Evolutionary conservation across 164 flowering plant genomes (phyloP), one percentile per base, ranked within the genome.

Genomic region (Chloranthus sessilifolius): DNA sequence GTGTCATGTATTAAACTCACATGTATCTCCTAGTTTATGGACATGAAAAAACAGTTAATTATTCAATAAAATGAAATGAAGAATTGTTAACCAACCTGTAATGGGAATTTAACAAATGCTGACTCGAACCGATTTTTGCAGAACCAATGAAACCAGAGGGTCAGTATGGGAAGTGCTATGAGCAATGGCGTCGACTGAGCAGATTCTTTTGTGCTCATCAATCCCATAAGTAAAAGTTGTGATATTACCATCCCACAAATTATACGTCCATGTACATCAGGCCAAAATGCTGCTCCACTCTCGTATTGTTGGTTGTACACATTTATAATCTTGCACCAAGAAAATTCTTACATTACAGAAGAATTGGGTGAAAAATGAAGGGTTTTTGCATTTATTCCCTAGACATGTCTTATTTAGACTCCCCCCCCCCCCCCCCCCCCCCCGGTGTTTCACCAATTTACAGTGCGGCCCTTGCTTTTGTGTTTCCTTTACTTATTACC

Each of bases 271-370:
- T 86, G 95, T 31, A 86, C 84, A 63, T 83, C 85, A 12, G 90
- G 95, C 95, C 95, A 86, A 65, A 81, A 86, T 61, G 88, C 75
- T 19, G 86, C 95, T 38, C 70, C 88, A 65, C 95, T 86, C 59
- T 86, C 95, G 36, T 86, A 86, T 56, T 76, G 65, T 58, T 81
- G 95, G 50, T 83, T 74, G 73, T 86, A 86, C 4, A 86, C 95
- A 69, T 86, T 86, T 62, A 86, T 86, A 28, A 86, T 71, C 95
- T 85, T 42, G 35, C 7, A 23, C 37, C 3, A 43, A 7, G 29
- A 9, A 43, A 39, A 27, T 17, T 15, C 17, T 3, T 5, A 10
- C 19, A 5, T 47, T 14, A 23, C 3, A 25, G 25, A 24, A 31
- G 14, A n/a, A n/a, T n/a, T 6, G 4, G n/a, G n/a, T n/a, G n/a